Conservation (phyloP, 2,329 filamentous ascomycete species). For the Chaetomium sp. region DNA sequence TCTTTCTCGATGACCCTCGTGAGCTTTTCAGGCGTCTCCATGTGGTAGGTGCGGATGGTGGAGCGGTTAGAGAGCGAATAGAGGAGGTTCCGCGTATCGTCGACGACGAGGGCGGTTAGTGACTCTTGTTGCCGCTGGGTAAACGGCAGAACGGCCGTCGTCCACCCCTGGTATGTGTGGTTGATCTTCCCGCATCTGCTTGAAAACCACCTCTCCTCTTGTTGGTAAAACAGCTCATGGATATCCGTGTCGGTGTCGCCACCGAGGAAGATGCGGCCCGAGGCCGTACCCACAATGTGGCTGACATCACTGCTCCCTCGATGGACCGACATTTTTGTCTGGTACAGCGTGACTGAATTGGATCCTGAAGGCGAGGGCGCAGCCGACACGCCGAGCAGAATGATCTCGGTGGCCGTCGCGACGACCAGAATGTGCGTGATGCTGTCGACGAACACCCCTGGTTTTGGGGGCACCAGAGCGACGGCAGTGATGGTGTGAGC, state of each 20-base stretch:
- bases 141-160: slow-evolving; percentile 59
- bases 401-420: slow-evolving; percentile 81
- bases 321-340: slow-evolving; percentile 81
- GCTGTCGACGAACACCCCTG: slow-evolving; percentile 81
- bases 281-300: slow-evolving; percentile 77
- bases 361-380: slow-evolving; percentile 67
- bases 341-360: slow-evolving; percentile 76
- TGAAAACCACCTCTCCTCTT: slow-evolving; percentile 96
- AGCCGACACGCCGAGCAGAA: slow-evolving; percentile 81
- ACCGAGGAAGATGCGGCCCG: slow-evolving; percentile 91
- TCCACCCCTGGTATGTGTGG: slow-evolving; percentile 76
- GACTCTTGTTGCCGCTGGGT: slow-evolving; percentile 59
- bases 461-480: slow-evolving; percentile 79
- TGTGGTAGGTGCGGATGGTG: slow-evolving; percentile 87
- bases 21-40: slow-evolving; percentile 67
- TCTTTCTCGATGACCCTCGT: slow-evolving; percentile 68
- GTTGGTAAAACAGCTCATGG: slow-evolving; percentile 93
- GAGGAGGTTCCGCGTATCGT: slow-evolving; percentile 83
- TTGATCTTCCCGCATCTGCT: slow-evolving; percentile 86
- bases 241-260: slow-evolving; percentile 81
- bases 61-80: slow-evolving; percentile 89
- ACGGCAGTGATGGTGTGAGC: slow-evolving; percentile 87
- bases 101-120: slow-evolving; percentile 78
- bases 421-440: slow-evolving; percentile 90
- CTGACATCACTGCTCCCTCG: slow-evolving; percentile 76